Percentiles rank a stretch among this genome's conserved stretches.
Evolutionary conservation across 352 stramenopile species (phyloP).

Genomic region (Pythium grandisporangium): DNA sequence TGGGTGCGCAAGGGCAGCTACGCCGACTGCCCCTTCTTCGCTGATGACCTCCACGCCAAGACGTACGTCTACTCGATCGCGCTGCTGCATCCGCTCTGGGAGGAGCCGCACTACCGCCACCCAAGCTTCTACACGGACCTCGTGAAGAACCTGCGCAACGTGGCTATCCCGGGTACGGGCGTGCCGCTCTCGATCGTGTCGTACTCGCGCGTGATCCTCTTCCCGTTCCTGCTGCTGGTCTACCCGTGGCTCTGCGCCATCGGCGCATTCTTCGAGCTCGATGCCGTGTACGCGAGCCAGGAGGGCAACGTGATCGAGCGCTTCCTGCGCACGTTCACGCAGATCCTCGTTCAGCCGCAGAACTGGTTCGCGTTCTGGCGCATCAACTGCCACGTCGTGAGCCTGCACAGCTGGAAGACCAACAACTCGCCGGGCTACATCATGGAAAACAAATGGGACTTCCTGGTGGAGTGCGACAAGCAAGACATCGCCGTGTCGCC

Average conservation of each 20-base stretch:
- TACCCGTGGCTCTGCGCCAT: slow-evolving; percentile 84
- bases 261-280: slow-evolving; percentile 70
- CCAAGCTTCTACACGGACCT: slow-evolving; percentile 91
- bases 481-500: slow-evolving; percentile 90
- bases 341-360: slow-evolving; percentile 81
- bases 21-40: slow-evolving; percentile 72
- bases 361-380: slow-evolving; percentile 99
- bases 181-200: slow-evolving; percentile 88
- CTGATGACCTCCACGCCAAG: slow-evolving; percentile 70
- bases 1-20: slow-evolving; percentile 69
- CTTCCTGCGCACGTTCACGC: slow-evolving; percentile 83
- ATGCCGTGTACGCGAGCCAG: slow-evolving; percentile 49
- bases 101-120: slow-evolving; percentile 95
- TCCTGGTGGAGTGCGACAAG: slow-evolving; percentile 90
- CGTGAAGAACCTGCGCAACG: slow-evolving; percentile 96
- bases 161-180: slow-evolving; percentile 95
- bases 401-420: slow-evolving; percentile 91
- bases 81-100: slow-evolving; percentile 92
- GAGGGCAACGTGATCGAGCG: slow-evolving; percentile 75
- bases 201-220: slow-evolving; percentile 75
- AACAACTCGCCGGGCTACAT: slow-evolving; percentile 87
- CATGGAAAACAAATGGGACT: slow-evolving; percentile 99
- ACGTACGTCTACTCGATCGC: slow-evolving; percentile 94
- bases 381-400: slow-evolving; percentile 93
- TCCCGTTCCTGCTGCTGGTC: slow-evolving; percentile 82